A percentile compares a stretch with the other conserved stretches of the same genome.
Conservation (phyloP, 805 yeast species). For the Candida maltosa region DNA sequence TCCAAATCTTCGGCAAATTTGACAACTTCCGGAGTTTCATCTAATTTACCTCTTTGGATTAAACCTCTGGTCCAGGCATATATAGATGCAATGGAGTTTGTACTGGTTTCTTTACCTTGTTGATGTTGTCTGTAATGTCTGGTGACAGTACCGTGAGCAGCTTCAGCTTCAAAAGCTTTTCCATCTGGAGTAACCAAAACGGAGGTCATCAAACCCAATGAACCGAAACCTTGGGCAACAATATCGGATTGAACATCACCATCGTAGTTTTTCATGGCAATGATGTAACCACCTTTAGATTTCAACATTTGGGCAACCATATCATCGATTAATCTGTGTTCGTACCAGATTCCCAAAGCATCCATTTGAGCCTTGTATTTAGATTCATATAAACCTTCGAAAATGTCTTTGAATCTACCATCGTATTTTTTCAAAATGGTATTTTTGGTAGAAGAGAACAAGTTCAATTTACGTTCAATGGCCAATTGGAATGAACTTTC, state of each 20-base stretch:
- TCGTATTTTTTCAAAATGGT: conserved; percentile 92
- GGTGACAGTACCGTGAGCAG: conserved; percentile 99
- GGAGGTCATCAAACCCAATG: conserved; percentile 95
- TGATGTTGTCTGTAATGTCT: conserved; percentile 96
- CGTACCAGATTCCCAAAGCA: conserved; percentile 85
- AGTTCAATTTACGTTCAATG: conserved; percentile 67
- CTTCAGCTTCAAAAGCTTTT: conserved; percentile 91
- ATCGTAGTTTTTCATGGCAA: conserved; percentile 96
- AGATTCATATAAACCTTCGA: conserved; percentile 72
- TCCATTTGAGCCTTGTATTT: conserved; percentile 74
- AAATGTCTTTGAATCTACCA: conserved; percentile 92
- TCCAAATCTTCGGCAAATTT: conserved; percentile 78
- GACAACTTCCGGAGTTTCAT: conserved; percentile 79
- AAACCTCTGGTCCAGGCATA: conserved; percentile 97
- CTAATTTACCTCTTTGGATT: conserved; percentile 87
- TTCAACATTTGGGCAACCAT: conserved; percentile 99
- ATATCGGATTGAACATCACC: conserved; percentile 97
- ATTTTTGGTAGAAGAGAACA: conserved; percentile 89
- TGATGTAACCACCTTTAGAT: conserved; percentile 90
- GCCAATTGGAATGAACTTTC: conserved; percentile 89
- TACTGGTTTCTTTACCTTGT: conserved; percentile 94
- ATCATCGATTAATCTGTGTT: conserved; percentile 94
- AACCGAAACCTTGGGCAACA: conserved; percentile 97
- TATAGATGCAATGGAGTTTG: conserved; percentile 95
- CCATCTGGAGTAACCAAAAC: conserved; percentile 97